Evolutionary conservation across 2,329 filamentous ascomycete species (phyloP), one percentile per base, ranked within the genome.

Genomic region (Colletotrichum cuscutae): DNA sequence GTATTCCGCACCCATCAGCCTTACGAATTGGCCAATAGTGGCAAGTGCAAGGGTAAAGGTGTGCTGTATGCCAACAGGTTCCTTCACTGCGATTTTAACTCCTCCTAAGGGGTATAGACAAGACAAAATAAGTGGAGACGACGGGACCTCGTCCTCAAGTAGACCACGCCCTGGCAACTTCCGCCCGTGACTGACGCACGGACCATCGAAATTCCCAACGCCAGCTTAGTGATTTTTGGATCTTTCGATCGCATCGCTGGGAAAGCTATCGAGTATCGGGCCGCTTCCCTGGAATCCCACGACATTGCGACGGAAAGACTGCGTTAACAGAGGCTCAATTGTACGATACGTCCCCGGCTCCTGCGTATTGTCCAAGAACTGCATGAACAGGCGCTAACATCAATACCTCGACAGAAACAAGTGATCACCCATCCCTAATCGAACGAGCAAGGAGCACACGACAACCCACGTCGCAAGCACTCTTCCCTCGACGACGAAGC

Each of bases 181-280:
- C 71, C 71, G 66, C 32, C 12, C 19, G 12, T 4, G 12, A 35
- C 1, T 0, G 1, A 4, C 2, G 66, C 71, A 71, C 66, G 60
- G 71, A 15, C 67, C 71, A 70, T 11, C 46, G 0, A 52, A 52
- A 60, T 28, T 30, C 56, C 56, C 54, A 53, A 60, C 15, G 19
- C 35, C 7, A 58, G 67, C 49, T 63, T 49, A 24, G 22, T 65
- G 67, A 61, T 56, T 73, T 73, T 73, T 52, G 71, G 71, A 61
- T 61, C 24, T 26, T 13, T 52, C 22, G 24, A 60, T 46, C 61
- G 11, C 26, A 49, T 32, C 35, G 28, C 58, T 35, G 13, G 11
- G 24, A 11, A 57, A 11, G 32, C 52, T 22, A 22, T 57, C 28
- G 46, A 63, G 49, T 11, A 64, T 7, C 7, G 37, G 49, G 46